Conservation (phyloP, 2,329 filamentous ascomycete genomes). For the Alternaria ventricosa region DNA sequence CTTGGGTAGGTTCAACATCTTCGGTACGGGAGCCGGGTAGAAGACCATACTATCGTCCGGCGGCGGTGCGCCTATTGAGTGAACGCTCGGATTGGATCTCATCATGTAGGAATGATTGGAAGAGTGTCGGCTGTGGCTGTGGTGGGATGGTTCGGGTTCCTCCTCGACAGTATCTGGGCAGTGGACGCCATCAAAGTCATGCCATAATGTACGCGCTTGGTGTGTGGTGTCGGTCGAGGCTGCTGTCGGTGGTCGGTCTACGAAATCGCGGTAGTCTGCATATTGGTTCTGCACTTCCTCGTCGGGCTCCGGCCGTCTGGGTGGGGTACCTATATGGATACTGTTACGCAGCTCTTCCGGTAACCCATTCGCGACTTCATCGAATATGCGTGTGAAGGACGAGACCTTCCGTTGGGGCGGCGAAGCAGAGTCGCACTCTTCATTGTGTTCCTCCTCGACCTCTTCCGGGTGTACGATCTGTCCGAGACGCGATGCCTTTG, state of each 20-base stretch:
- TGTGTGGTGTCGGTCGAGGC: conserved; percentile 68
- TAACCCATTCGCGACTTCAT: conserved; percentile 45
- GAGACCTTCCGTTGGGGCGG: conserved; percentile 37
- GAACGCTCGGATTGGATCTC: conserved; percentile 46
- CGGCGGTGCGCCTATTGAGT: conserved; percentile 51
- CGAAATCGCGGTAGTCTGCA: conserved; percentile 31
- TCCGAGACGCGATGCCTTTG: conserved; percentile 50
- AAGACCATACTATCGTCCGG: conserved; percentile 85
- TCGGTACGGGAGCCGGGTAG: conserved; percentile 93
- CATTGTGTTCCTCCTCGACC: conserved; percentile 20
- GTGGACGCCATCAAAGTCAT: conserved; percentile 83
- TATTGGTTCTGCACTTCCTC: conserved; percentile 10
- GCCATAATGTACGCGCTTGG: conserved; percentile 71
- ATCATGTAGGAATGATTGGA: conserved; percentile 49
- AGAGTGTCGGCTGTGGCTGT: conserved; percentile 33
- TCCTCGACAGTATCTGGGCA: conserved; percentile 61
- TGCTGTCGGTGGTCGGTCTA: conserved; percentile 59
- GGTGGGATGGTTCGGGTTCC: conserved; percentile 31
- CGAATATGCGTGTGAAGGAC: conserved; percentile 47
- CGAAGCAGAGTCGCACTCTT: background rate
- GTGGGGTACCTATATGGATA: conserved; percentile 16
- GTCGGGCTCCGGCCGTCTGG: conserved; percentile 13
- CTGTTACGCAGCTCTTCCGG: conserved; percentile 39
- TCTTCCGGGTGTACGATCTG: conserved; percentile 50
- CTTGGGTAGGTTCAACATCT: conserved; percentile 90